Base-by-base conservation (phyloP, 106 monocot genomes). In the Dendrobium nobile region DNA sequence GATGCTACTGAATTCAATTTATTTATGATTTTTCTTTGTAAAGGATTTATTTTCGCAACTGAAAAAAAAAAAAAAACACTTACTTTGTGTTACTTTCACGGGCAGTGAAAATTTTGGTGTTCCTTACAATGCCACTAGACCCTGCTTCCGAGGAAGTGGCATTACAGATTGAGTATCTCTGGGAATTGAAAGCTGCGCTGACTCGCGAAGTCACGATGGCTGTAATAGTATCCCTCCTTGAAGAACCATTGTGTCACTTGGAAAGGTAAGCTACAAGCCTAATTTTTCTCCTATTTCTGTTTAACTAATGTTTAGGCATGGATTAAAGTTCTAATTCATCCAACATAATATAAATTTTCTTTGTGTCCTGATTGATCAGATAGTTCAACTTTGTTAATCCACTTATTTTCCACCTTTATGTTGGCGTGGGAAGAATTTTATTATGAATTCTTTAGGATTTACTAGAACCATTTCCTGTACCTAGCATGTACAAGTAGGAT, bases 81-180 rank as follows among this genome's bases (percentile, higher is more conserved):
- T 22, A 61, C 61, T 7, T 24, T 26, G 73, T 79, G 18, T 72
- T 76, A 5, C 51, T 24, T 72, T 43, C 5, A 54, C 19, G 74
- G 85, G 82, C 88, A 95, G 99, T 99, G 77, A 99, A 99, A 80
- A 88, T 99, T 31, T 87, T 99, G 90, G 93, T 95, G 61, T 95
- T 99, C 67, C 90, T 99, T 18, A 95, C 95, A 0, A 92, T 99
- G 95, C 95, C 99, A 4, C 83, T 99, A 22, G 95, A 99, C 77
- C 86, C 92, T 16, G 55, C 82, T 1, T 95, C 98, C 1, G 89
- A 91, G 31, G 86, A 85, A 45, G 75, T 99, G 33, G 85, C 86
- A 17, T 89, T 90, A 22, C 98, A 99, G 83, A 87, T 91, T 20
- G 93, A 95, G 82, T 87, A 91, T 86, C 76, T 99, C 45, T 95